A percentile compares a stretch with the other conserved stretches of the same genome.
phyloP scores from a whole-genome alignment of 2,329 filamentous ascomycete genomes.

The Tolypocladium nubicola region DNA sequence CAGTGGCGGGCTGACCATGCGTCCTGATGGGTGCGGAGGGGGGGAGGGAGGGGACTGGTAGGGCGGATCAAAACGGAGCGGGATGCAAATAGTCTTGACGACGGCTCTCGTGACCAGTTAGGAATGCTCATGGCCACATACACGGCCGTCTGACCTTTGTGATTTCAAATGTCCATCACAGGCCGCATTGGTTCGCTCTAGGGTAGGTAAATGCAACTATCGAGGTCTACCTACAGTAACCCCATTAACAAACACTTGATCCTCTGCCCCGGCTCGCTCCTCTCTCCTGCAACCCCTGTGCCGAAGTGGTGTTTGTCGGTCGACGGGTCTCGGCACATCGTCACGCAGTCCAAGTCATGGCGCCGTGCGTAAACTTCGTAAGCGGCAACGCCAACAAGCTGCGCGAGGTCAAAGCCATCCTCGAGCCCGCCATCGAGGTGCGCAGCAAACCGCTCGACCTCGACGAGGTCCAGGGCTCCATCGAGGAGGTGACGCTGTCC shows the following conservation, averaged over 20 bases:
- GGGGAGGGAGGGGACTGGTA: no score
- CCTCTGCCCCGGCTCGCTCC: no score
- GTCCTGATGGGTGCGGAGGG: background rate
- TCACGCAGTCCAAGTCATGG: constrained; percentile 21
- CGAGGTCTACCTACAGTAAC: background rate
- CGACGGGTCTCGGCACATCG: background rate
- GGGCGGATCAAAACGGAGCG: background rate
- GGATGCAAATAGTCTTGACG: background rate
- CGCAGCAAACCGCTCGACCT: constrained; percentile 68
- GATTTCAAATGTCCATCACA: background rate
- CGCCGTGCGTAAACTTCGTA: constrained; percentile 69
- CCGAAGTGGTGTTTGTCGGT: background rate
- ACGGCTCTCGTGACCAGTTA: background rate
- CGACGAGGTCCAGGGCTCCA: constrained; percentile 80
- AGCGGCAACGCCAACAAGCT: constrained; percentile 95
- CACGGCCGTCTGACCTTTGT: background rate
- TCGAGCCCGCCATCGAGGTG: constrained; percentile 64
- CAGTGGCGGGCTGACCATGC: constrained; percentile 53
- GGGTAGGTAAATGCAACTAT: background rate
- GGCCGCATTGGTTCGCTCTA: background rate
- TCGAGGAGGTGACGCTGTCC: constrained; percentile 82
- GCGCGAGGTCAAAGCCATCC: constrained; percentile 76
- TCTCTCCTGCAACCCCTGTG: no score
- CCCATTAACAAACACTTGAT: no score
- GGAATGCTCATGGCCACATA: background rate